Base-by-base conservation (phyloP, 768 basidiomycete genomes). In the Flagelloscypha sp. region DNA sequence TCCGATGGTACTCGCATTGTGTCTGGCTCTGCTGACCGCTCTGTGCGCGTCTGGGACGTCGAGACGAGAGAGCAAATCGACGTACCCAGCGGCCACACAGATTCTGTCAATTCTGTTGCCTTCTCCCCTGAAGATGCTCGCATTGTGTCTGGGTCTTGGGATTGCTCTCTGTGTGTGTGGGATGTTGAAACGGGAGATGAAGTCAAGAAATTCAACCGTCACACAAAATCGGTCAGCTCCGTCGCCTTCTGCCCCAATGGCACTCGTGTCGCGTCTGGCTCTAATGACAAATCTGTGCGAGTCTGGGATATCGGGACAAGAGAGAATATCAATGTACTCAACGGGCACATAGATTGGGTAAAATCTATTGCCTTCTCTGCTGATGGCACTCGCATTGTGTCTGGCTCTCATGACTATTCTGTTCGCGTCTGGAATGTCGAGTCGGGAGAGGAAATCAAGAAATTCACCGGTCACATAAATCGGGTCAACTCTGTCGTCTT, bases 181-280 rank as follows among this genome's bases (percentile, higher is more conserved):
- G 37, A 50, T 37, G 22, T 27, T 8, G 9, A 12, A 18, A 33
- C 42, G 13, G 29, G 22, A 2, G 7, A 17, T 8, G 35, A 15
- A 17, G 29, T 41, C 24, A 22, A 15, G 5, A 7, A 11, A n/a
- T 28, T 43, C 9, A 28, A 12, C 22, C 45, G 37, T 11, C 45
- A 47, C 35, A 16, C 15, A 9, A 6, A 33, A 11, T n/a, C 6
- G 4, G 27, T 45, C 11, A 30, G 3, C 3, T 41, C 42, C 24
- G 40, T 50, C 29, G 40, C 45, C 5, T 43, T 46, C 21, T 50
- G 44, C 3, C 47, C 47, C 10, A 35, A 50, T 35, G 41, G 48
- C 16, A 46, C 35, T 9, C 33, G 24, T 12, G 42, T 50, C 33
- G 49, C 38, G 4, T 47, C 48, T 29, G 48, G 47, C 17, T 48